Percentiles rank a stretch among this genome's conserved stretches.
These are phyloP conservation scores for Salix exigua DNA, from an alignment of 345 rosid genomes.

Conservation along the genomic window DNA sequence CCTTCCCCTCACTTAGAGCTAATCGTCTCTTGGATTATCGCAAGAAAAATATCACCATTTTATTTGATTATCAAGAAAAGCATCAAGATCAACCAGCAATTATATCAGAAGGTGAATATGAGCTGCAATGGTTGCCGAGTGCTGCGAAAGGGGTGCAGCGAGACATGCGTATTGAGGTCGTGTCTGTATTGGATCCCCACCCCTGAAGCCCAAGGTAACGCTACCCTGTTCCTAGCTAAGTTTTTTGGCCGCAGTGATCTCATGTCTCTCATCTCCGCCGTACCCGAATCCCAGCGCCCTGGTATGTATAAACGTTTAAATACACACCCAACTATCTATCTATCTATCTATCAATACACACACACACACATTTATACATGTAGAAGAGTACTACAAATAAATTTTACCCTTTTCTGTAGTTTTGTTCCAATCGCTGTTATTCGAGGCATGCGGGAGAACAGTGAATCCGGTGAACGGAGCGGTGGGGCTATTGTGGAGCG, in stretches of 20 bases:
- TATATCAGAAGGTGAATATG: constrained; percentile 18
- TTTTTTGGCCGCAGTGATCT: constrained; percentile 38
- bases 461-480: constrained; percentile 62
- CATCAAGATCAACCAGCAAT: neutral
- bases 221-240: constrained; percentile 35
- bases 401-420: constrained; percentile 17
- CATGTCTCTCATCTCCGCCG: constrained; percentile 48
- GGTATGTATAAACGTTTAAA: constrained; percentile 19
- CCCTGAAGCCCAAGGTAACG: constrained; percentile 34
- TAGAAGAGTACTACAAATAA: neutral
- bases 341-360: too few species aligned
- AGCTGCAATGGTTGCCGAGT: constrained; percentile 40
- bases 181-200: constrained; percentile 26
- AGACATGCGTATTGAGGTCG: constrained; percentile 30
- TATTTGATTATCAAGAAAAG: neutral
- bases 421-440: constrained; percentile 54
- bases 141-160: constrained; percentile 37
- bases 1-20: neutral
- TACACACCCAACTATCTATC: neutral
- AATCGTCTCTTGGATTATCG: neutral
- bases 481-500: constrained; percentile 53
- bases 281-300: constrained; percentile 50
- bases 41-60: neutral
- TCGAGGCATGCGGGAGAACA: constrained; percentile 63
- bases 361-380: too few species aligned